phyloP scores from a whole-genome alignment of 306 rosid species.

The Sophora flavescens region DNA sequence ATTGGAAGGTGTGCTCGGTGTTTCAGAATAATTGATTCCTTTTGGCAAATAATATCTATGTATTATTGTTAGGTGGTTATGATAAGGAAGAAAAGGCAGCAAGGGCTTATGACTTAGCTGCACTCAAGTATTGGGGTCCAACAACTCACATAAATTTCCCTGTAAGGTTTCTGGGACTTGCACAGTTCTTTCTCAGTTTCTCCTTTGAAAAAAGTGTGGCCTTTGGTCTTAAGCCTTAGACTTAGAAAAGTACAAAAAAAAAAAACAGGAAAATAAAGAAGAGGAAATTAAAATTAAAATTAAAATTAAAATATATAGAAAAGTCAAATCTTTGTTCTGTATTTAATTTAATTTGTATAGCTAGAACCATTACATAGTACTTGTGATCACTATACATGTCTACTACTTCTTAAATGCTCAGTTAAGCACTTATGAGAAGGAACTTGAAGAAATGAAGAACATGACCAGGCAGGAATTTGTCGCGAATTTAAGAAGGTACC shows the following conservation, averaged over 20 bases:
- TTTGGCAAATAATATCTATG: conserved; percentile 42
- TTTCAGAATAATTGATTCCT: conserved; percentile 40
- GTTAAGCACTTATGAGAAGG: conserved; percentile 86
- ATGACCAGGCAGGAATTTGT: conserved; percentile 98
- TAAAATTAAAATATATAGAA: conserved; percentile 14
- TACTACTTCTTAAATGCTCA: conserved; percentile 55
- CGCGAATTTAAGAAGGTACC: conserved; percentile 92
- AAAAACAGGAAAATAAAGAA: not conserved
- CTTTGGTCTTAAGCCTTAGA: not conserved
- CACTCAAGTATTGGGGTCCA: conserved; percentile 99
- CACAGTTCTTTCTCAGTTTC: conserved; percentile 20
- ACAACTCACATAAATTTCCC: conserved; percentile 97
- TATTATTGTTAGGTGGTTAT: conserved; percentile 82
- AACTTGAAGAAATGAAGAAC: conserved; percentile 94
- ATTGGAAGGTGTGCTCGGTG: conserved; percentile 54
- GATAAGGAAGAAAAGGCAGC: conserved; percentile 99
- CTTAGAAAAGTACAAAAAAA: conserved; percentile 1
- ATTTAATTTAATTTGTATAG: not conserved
- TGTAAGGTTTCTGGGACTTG: conserved; percentile 59
- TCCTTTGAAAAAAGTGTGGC: conserved; percentile 36
- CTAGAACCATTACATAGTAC: conserved; percentile 37
- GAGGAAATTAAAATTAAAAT: conserved; percentile 13
- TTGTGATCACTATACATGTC: conserved; percentile 41
- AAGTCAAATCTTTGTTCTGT: conserved; percentile 30
- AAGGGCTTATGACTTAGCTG: conserved; percentile 96